A percentile compares a stretch with the other conserved stretches of the same genome.
Conservation (phyloP, 2,329 filamentous ascomycete species). For the Cladophialophora chaetospira region DNA sequence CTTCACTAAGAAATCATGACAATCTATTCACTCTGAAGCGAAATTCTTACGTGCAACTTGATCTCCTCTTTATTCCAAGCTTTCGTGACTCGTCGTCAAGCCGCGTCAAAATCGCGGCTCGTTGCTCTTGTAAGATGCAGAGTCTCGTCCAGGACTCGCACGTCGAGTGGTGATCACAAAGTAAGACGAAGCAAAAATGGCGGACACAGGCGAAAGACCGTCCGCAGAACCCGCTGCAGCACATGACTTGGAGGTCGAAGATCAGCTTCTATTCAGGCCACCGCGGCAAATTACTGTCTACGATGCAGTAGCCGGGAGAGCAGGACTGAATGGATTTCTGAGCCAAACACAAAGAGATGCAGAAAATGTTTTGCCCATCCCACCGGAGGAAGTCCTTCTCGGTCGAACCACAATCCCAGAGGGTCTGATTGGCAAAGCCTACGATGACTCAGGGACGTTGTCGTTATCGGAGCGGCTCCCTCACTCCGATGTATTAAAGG, state of each 20-base stretch:
- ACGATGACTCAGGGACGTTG: conserved; percentile 46
- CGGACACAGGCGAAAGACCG: not conserved
- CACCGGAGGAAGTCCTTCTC: conserved; percentile 62
- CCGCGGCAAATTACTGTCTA: conserved; percentile 45
- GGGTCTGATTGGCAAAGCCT: conserved; percentile 55
- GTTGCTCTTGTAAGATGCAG: too few species aligned
- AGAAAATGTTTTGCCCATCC: conserved; percentile 41
- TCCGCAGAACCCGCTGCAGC: not conserved
- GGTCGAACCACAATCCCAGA: conserved; percentile 52
- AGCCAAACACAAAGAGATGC: conserved; percentile 23
- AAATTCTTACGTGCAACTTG: too few species aligned
- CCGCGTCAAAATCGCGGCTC: too few species aligned
- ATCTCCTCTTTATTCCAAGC: too few species aligned
- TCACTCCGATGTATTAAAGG: conserved; percentile 58
- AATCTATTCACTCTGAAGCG: too few species aligned
- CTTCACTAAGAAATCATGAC: too few species aligned
- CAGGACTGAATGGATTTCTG: conserved; percentile 45
- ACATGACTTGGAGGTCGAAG: conserved; percentile 41
- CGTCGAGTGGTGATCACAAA: too few species aligned
- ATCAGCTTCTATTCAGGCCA: conserved; percentile 38
- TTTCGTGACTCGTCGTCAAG: too few species aligned
- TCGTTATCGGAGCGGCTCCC: conserved; percentile 50
- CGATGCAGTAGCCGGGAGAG: conserved; percentile 60
- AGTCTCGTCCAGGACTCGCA: too few species aligned
- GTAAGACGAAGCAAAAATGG: not conserved